These are phyloP conservation scores for Chondrus crispus DNA, from an alignment of 23 red algal species.

Conservation along the genomic window DNA sequence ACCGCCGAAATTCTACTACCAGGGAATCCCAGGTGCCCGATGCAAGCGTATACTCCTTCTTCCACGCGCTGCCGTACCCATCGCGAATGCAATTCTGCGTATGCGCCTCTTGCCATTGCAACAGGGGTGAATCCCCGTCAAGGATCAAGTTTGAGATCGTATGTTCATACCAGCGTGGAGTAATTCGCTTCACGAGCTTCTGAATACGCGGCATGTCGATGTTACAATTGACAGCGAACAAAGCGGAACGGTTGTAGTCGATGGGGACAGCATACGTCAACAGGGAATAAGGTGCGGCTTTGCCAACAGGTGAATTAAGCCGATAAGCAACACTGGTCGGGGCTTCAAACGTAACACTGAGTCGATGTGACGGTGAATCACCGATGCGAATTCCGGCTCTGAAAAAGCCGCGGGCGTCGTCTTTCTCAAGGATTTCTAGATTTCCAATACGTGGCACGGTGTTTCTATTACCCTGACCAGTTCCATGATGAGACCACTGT, in stretches of 20 bases:
- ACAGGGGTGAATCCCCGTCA: conserved; percentile 24
- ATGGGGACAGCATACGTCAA: not conserved
- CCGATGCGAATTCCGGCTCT: not conserved
- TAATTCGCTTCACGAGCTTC: not conserved
- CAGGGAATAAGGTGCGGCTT: not conserved
- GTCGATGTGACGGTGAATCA: not conserved
- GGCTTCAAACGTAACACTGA: not conserved
- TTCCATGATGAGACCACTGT: conserved; percentile 34
- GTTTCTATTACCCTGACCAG: conserved; percentile 35
- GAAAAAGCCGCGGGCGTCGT: not conserved
- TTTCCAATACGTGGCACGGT: not conserved
- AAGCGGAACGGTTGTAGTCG: not conserved
- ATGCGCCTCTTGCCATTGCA: conserved; percentile 4
- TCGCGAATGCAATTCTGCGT: not conserved
- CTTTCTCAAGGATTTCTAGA: not conserved
- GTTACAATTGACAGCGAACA: not conserved
- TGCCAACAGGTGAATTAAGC: not conserved
- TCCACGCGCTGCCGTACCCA: not conserved
- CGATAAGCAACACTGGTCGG: not conserved
- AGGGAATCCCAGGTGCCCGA: not conserved
- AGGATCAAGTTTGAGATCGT: conserved; percentile 22
- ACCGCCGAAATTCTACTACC: conserved; percentile 33
- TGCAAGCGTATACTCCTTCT: not conserved
- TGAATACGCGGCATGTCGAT: not conserved
- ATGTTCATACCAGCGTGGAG: conserved; percentile 30